These are phyloP conservation scores for Neofusicoccum cordaticola DNA, from an alignment of 2,329 filamentous ascomycete species.

Conservation along the genomic window DNA sequence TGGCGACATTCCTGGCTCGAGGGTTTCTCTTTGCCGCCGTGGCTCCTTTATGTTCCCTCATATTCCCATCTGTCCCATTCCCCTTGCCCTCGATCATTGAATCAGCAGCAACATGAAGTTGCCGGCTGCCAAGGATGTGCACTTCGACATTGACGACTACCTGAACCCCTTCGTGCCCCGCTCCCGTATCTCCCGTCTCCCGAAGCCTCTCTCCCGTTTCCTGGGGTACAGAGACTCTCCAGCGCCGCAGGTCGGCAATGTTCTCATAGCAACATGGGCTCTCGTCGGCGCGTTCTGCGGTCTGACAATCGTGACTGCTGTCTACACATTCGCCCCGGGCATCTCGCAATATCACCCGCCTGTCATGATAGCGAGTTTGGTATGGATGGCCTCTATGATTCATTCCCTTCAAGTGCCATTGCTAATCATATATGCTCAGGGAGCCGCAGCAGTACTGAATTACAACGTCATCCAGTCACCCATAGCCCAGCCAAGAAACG, in stretches of 20 bases:
- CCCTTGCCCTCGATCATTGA: background rate
- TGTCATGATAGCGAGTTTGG: constrained; percentile 43
- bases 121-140: constrained; percentile 25
- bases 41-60: background rate
- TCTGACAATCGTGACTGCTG: constrained; percentile 41
- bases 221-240: constrained; percentile 48
- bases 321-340: constrained; percentile 40
- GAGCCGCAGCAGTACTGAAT: constrained; percentile 47
- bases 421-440: constrained; percentile 26
- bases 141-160: constrained; percentile 75
- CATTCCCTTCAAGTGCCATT: background rate
- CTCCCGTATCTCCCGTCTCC: constrained; percentile 63
- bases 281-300: constrained; percentile 45
- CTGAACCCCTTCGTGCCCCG: constrained; percentile 68
- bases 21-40: background rate
- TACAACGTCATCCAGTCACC: constrained; percentile 48
- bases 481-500: constrained; percentile 48
- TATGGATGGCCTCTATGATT: constrained; percentile 23
- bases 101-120: constrained; percentile 6
- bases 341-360: constrained; percentile 41
- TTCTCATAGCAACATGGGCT: constrained; percentile 42
- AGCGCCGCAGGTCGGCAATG: constrained; percentile 39
- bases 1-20: background rate
- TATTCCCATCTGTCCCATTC: background rate
- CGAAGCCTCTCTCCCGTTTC: constrained; percentile 64